phyloP scores from a whole-genome alignment of 371 early-diverging fungal species.

The Scutellospora calospora region DNA sequence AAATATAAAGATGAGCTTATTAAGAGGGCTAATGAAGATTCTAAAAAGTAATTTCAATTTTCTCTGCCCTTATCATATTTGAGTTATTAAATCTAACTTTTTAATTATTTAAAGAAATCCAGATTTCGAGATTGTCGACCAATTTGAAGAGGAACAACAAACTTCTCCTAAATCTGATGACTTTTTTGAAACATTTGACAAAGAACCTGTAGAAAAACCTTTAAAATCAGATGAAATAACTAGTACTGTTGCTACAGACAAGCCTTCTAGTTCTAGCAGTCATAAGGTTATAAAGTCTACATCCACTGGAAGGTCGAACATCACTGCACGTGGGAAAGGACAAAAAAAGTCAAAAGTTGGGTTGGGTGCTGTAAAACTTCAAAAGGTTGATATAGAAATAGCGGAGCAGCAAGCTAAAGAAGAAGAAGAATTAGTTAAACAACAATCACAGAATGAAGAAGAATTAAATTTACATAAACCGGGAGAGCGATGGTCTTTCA shows the following conservation, averaged over 20 bases:
- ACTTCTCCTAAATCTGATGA: slow-evolving; percentile 20
- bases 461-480: background rate
- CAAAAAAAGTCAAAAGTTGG: slow-evolving; percentile 39
- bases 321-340: slow-evolving; percentile 37
- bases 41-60: slow-evolving; percentile 57
- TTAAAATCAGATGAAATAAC: background rate
- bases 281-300: background rate
- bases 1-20: slow-evolving; percentile 86
- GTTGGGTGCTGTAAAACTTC: slow-evolving; percentile 52
- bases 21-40: slow-evolving; percentile 82
- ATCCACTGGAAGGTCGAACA: background rate
- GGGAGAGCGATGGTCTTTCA: slow-evolving; percentile 24
- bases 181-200: slow-evolving; percentile 35
- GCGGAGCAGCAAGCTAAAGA: slow-evolving; percentile 90
- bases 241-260: background rate
- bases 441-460: slow-evolving; percentile 44
- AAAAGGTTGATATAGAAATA: slow-evolving; percentile 89
- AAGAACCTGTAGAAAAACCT: slow-evolving; percentile 8
- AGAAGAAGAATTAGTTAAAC: slow-evolving; percentile 80
- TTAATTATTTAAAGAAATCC: slow-evolving; percentile 7
- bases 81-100: background rate
- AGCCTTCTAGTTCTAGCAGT: background rate
- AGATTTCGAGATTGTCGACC: slow-evolving; percentile 13
- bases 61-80: background rate
- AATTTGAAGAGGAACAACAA: slow-evolving; percentile 29